Percentiles rank a stretch among this genome's conserved stretches.
Evolutionary conservation across 2,329 filamentous ascomycete genomes (phyloP).

Genomic region (Penicillium polonicum): DNA sequence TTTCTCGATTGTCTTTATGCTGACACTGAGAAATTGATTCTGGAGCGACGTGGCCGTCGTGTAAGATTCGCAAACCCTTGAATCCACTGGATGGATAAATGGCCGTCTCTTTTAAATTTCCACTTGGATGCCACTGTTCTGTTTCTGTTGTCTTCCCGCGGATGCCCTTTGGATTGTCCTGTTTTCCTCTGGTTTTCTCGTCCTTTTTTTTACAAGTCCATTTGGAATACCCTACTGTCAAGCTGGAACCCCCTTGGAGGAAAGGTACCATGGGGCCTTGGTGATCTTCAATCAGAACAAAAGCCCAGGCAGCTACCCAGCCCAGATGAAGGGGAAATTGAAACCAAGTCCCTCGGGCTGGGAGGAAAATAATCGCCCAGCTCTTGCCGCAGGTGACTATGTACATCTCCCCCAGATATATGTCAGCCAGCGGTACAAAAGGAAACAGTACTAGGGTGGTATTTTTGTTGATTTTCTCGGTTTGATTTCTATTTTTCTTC

Average conservation of each 20-base stretch:
- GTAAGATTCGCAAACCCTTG: conserved; percentile 37
- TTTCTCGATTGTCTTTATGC: conserved; percentile 79
- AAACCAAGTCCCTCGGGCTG: neutral
- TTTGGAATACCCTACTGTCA: conserved; percentile 1
- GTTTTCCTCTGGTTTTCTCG: neutral
- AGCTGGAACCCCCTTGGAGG: neutral
- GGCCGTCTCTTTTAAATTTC: conserved; percentile 5
- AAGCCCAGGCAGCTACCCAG: neutral
- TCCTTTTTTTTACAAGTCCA: neutral
- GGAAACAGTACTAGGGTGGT: neutral
- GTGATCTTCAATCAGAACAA: neutral
- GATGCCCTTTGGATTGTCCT: conserved; percentile 8
- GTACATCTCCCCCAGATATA: neutral
- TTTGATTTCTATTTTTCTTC: neutral
- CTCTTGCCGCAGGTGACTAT: neutral
- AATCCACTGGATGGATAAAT: conserved; percentile 13
- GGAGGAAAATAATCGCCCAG: neutral
- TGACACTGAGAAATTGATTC: conserved; percentile 75
- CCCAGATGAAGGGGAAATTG: neutral
- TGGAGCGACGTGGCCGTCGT: conserved; percentile 55
- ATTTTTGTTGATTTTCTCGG: neutral
- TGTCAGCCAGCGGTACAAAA: neutral
- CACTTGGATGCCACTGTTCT: conserved; percentile 4
- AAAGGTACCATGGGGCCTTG: neutral
- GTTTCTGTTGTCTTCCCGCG: neutral